Evolutionary conservation across 179 eudicot species (phyloP).

Genomic region (Heliamphora pulchella): DNA sequence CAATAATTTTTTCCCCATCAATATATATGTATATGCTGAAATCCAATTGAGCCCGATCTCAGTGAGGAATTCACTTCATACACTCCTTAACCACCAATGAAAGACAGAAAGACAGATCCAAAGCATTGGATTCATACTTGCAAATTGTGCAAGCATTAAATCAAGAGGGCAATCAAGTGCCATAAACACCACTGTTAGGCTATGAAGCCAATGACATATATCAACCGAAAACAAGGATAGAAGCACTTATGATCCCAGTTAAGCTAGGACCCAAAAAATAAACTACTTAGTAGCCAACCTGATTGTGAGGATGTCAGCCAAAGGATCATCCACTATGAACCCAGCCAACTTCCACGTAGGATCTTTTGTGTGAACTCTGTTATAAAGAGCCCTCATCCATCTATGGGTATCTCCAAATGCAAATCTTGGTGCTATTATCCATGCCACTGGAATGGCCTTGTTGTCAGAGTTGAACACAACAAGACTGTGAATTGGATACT

Average conservation of each 20-base stretch:
- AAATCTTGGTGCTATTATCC: slow-evolving; percentile 78
- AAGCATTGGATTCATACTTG: neutral
- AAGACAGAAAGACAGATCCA: neutral
- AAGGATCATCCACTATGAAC: slow-evolving; percentile 82
- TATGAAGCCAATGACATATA: neutral
- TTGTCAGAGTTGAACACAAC: slow-evolving; percentile 86
- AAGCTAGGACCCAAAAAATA: neutral
- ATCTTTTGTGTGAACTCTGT: slow-evolving; percentile 67
- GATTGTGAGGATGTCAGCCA: slow-evolving; percentile 51
- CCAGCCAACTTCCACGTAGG: slow-evolving; percentile 91
- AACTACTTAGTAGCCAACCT: slow-evolving; percentile 36
- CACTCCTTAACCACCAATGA: neutral
- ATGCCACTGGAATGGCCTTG: slow-evolving; percentile 95
- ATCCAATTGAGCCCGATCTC: neutral
- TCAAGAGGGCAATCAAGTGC: neutral
- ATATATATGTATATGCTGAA: neutral
- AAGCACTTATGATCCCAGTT: neutral
- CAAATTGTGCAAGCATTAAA: neutral
- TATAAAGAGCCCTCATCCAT: slow-evolving; percentile 95
- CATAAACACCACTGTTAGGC: neutral
- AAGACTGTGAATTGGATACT: slow-evolving; percentile 84
- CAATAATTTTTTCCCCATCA: neutral
- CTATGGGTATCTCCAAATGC: slow-evolving; percentile 47
- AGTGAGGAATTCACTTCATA: neutral
- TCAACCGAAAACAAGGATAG: neutral